Conservation (phyloP, 306 rosid genomes). For the Alnus glutinosa region DNA sequence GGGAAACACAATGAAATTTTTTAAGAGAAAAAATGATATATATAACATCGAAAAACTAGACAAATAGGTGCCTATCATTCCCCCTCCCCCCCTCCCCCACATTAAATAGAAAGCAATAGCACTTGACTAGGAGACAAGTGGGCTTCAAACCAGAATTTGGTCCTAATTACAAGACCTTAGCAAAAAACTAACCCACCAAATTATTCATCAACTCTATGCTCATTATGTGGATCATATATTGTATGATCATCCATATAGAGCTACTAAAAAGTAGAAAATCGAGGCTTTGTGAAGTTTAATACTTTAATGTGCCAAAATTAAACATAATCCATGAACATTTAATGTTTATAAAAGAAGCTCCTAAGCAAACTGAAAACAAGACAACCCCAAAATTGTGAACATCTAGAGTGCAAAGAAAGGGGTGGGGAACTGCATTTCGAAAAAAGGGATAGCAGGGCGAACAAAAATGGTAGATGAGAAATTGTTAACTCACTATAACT, state of each 20-base stretch:
- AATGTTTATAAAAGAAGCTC: neutral
- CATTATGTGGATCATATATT: neutral
- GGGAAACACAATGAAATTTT: no score
- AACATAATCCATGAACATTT: neutral
- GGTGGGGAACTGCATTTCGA: no score
- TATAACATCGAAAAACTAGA: no score
- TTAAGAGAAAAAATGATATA: no score
- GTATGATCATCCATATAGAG: neutral
- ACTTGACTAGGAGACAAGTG: neutral
- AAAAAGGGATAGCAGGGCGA: no score
- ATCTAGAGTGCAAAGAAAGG: neutral
- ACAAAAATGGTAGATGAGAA: neutral
- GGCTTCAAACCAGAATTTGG: neutral
- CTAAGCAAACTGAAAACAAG: neutral
- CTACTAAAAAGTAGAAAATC: neutral
- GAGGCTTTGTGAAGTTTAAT: neutral
- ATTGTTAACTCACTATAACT: no score
- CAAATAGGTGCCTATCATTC: no score
- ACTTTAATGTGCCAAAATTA: neutral
- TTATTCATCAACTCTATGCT: neutral
- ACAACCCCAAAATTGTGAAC: neutral
- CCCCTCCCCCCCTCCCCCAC: no score
- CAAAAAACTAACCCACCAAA: neutral
- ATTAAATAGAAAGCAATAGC: neutral
- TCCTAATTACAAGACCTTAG: neutral